Evolutionary conservation across 1,284 basidiomycete species (phyloP).

Genomic region (Abortiporus biennis): DNA sequence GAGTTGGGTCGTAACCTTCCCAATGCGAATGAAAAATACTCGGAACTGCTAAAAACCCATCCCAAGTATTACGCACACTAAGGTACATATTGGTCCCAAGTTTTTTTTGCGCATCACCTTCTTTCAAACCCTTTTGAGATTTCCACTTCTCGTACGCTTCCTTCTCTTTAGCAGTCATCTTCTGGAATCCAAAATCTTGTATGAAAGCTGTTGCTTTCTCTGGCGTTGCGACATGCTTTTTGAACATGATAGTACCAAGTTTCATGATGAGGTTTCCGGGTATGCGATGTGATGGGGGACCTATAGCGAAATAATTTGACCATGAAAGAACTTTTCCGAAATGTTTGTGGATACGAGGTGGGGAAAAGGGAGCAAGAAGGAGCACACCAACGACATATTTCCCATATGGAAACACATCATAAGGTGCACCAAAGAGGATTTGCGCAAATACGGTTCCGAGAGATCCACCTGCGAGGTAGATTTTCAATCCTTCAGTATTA

Average conservation of each 20-base stretch:
- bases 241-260: slow-evolving; percentile 27
- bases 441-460: slow-evolving; percentile 51
- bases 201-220: slow-evolving; percentile 37
- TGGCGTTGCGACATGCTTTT: slow-evolving; percentile 29
- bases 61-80: slow-evolving; percentile 46
- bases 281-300: slow-evolving; percentile 35
- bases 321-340: slow-evolving; percentile 27
- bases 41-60: slow-evolving; percentile 41
- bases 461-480: slow-evolving; percentile 47
- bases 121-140: slow-evolving; percentile 30
- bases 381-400: slow-evolving; percentile 38
- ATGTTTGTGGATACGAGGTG: slow-evolving; percentile 37
- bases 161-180: slow-evolving; percentile 36
- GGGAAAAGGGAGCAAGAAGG: slow-evolving; percentile 40
- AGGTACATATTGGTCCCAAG: slow-evolving; percentile 36
- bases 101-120: slow-evolving; percentile 35
- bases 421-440: slow-evolving; percentile 47
- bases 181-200: slow-evolving; percentile 29
- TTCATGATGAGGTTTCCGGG: slow-evolving; percentile 33
- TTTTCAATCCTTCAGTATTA: slow-evolving; percentile 29
- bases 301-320: slow-evolving; percentile 27
- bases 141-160: slow-evolving; percentile 35
- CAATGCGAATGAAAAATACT: slow-evolving; percentile 45
- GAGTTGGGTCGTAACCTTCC: slow-evolving; percentile 38
- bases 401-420: slow-evolving; percentile 44